Percentiles rank a stretch among this genome's conserved stretches.
phyloP scores from a whole-genome alignment of 139 green algal genomes.

The Nannochloris sp. region DNA sequence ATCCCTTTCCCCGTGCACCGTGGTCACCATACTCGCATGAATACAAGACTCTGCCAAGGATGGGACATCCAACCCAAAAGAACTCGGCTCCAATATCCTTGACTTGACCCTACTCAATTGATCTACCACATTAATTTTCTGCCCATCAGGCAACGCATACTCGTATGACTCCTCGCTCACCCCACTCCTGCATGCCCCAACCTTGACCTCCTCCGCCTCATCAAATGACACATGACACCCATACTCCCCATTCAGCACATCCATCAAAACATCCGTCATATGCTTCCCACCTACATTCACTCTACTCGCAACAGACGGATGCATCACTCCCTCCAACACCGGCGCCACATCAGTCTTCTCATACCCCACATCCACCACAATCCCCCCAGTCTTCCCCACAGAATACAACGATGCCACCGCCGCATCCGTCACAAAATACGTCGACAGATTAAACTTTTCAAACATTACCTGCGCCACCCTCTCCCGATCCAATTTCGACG shows the following conservation, averaged over 20 bases:
- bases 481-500: conserved; percentile 51
- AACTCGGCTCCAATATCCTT: too few relatives aligned
- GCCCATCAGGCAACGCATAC: conserved; percentile 51
- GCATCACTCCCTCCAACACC: conserved; percentile 65
- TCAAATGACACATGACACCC: background rate
- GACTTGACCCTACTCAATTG: conserved; percentile 12
- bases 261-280: conserved; percentile 38
- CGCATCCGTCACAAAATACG: conserved; percentile 57
- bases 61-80: too few relatives aligned
- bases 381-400: conserved; percentile 58
- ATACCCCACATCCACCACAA: conserved; percentile 74
- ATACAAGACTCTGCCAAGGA: too few relatives aligned
- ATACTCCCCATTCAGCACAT: conserved; percentile 7
- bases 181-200: background rate
- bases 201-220: conserved; percentile 9
- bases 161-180: background rate
- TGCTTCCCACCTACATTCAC: conserved; percentile 53
- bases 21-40: too few relatives aligned
- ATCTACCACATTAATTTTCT: conserved; percentile 28
- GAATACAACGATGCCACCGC: conserved; percentile 64
- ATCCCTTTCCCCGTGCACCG: background rate
- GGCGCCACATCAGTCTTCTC: conserved; percentile 66
- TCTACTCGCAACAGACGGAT: conserved; percentile 26
- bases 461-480: conserved; percentile 69
- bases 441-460: conserved; percentile 63